Evolutionary conservation across 805 yeast genomes (phyloP), one percentile per base, ranked within the genome.

Genomic region (Tetrapisispora namnaoensis): DNA sequence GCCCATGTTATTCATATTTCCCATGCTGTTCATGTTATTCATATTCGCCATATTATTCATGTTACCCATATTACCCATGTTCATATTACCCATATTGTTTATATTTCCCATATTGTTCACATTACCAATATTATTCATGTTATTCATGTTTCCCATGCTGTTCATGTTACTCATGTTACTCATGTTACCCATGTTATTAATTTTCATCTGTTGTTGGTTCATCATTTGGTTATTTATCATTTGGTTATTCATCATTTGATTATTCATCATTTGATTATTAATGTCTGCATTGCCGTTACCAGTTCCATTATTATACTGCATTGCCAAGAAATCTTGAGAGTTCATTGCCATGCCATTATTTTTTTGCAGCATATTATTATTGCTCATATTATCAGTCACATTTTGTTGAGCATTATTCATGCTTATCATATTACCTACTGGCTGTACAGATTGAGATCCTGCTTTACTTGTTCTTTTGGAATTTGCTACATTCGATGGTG

Each of bases 401-500:
- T 40, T 40, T 38, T 22, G 42, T 38, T 21, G 42, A 22, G 42
- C 13, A 14, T 27, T 27, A 22, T 38, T 38, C 42, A 38, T 38
- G 6, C 42, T 30, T 9, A 30, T 4, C 35, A 40, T 27, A 40
- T 16, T 27, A n/a, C 35, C 22, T 24, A 18, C 22, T 7, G 43
- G 17, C 27, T 20, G 43, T 2, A 30, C 34, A 22, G 43, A 9
- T 40, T 40, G 43, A 5, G 43, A 14, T 9, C 43, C 34, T 24
- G 28, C 34, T 40, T 40, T 40, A 18, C 9, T 27, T n/a, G 20
- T 9, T 40, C 34, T 40, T 18, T 40, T 24, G 34, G 44, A 18
- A 13, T 46, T 41, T 37, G 55, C 18, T 46, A 51, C 35, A 9
- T 44, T 20, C 28, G 48, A 4, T 41, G 49, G 21, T 42, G 55